These are phyloP conservation scores for Saccharomycopsis crataegensis DNA, from an alignment of 1,139 yeast genomes.

Conservation along the genomic window DNA sequence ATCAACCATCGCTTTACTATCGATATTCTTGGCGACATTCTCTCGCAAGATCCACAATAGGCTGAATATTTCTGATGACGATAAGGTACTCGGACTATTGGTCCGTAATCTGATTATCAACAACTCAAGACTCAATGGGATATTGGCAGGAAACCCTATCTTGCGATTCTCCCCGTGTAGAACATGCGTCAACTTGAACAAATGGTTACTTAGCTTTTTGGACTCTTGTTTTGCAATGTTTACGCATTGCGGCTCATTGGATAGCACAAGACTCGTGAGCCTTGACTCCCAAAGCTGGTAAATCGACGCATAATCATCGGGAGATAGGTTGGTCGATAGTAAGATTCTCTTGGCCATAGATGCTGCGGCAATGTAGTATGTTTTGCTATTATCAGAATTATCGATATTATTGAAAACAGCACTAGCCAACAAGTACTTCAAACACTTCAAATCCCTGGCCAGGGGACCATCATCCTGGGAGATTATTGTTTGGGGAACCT, in stretches of 20 bases:
- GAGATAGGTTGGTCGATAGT: neutral
- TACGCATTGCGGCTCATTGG: constrained; percentile 22
- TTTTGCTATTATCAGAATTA: neutral
- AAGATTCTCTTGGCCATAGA: constrained; percentile 5
- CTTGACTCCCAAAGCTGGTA: constrained; percentile 29
- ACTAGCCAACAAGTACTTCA: constrained; percentile 1
- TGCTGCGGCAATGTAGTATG: constrained; percentile 2
- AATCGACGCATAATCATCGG: constrained; percentile 2
- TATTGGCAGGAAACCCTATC: constrained; percentile 18
- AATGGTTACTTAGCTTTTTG: constrained; percentile 21
- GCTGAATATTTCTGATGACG: constrained; percentile 26
- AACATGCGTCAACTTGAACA: constrained; percentile 16
- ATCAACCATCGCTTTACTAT: neutral
- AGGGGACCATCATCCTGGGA: neutral
- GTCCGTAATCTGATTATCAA: constrained; percentile 25
- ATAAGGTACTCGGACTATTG: constrained; percentile 26
- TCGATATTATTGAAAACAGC: neutral
- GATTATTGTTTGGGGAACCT: neutral
- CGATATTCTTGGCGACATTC: constrained; percentile 2
- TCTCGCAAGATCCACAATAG: constrained; percentile 26
- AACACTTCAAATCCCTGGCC: neutral
- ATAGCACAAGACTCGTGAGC: constrained; percentile 25
- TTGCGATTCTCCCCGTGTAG: constrained; percentile 6
- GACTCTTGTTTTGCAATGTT: constrained; percentile 25
- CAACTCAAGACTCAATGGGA: constrained; percentile 22